Percentiles rank a stretch among this genome's conserved stretches.
Conservation (phyloP, 2,329 filamentous ascomycete species). For the Emericellopsis cladophorae region DNA sequence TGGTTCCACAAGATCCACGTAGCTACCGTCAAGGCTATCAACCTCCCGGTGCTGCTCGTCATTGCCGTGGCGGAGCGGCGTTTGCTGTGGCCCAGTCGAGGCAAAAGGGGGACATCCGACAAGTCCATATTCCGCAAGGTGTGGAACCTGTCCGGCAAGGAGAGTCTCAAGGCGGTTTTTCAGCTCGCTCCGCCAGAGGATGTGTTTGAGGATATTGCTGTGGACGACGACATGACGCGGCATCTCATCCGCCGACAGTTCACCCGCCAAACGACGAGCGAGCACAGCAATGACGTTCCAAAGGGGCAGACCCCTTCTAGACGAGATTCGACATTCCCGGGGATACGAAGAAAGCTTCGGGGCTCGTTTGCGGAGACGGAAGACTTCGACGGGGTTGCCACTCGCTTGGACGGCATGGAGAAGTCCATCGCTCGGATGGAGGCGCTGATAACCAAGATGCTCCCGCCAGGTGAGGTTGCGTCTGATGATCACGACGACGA, state of each 20-base stretch:
- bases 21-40: conserved; percentile 58
- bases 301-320: conserved; percentile 22
- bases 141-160: conserved; percentile 56
- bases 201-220: conserved; percentile 42
- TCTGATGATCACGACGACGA: conserved; percentile 11
- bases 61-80: conserved; percentile 61
- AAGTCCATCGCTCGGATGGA: conserved; percentile 34
- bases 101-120: conserved; percentile 5
- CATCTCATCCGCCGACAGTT: conserved; percentile 47
- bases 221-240: conserved; percentile 44
- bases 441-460: conserved; percentile 27
- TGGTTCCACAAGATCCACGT: conserved; percentile 92
- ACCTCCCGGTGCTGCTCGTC: conserved; percentile 60
- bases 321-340: conserved; percentile 45
- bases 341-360: conserved; percentile 32
- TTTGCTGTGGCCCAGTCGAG: conserved; percentile 42
- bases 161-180: conserved; percentile 62
- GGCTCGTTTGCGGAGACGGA: conserved; percentile 32
- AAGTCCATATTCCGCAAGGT: conserved; percentile 38
- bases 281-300: conserved; percentile 10
- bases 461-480: conserved; percentile 14
- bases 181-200: conserved; percentile 55
- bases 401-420: conserved; percentile 36
- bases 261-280: conserved; percentile 28
- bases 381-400: conserved; percentile 28